A percentile compares a stretch with the other conserved stretches of the same genome.
Conservation (phyloP, 108 stramenopile species). For the Licmophora abbreviata region DNA sequence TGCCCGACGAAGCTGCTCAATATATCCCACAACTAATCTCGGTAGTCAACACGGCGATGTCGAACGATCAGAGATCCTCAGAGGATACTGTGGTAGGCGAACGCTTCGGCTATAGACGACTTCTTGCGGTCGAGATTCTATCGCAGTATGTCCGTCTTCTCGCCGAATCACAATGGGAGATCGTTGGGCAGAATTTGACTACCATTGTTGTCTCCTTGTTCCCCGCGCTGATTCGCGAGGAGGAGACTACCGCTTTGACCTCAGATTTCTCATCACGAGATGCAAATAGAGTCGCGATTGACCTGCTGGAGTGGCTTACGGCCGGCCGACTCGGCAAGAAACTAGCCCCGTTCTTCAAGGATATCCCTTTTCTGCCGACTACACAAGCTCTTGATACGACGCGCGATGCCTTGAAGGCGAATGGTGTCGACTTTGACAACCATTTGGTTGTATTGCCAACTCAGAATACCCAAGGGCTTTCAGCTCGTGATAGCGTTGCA, state of each 20-base stretch:
- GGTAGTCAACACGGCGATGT: constrained; percentile 58
- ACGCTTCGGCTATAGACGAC: constrained; percentile 15
- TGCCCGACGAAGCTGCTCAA: constrained; percentile 41
- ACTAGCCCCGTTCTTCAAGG: constrained; percentile 38
- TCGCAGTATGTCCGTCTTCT: constrained; percentile 57
- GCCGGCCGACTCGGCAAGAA: constrained; percentile 33
- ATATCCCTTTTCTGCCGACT: constrained; percentile 72
- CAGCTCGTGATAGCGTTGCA: not conserved
- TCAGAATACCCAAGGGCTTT: constrained; percentile 1
- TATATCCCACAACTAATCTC: constrained; percentile 73
- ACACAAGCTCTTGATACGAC: constrained; percentile 33
- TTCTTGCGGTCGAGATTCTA: constrained; percentile 49
- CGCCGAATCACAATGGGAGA: constrained; percentile 22
- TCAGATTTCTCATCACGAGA: no score
- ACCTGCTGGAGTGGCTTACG: constrained; percentile 48
- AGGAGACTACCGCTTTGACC: constrained; percentile 10
- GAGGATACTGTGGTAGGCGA: constrained; percentile 2
- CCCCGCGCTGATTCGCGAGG: constrained; percentile 37
- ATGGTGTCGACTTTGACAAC: constrained; percentile 72
- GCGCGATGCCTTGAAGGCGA: constrained; percentile 26
- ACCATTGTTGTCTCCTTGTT: constrained; percentile 69
- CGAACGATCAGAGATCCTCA: constrained; percentile 7
- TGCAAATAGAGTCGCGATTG: constrained; percentile 35
- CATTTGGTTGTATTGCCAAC: constrained; percentile 32
- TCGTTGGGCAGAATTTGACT: constrained; percentile 60